phyloP scores from a whole-genome alignment of 495 filamentous ascomycete species.

The Rhizodiscina lignyota region DNA sequence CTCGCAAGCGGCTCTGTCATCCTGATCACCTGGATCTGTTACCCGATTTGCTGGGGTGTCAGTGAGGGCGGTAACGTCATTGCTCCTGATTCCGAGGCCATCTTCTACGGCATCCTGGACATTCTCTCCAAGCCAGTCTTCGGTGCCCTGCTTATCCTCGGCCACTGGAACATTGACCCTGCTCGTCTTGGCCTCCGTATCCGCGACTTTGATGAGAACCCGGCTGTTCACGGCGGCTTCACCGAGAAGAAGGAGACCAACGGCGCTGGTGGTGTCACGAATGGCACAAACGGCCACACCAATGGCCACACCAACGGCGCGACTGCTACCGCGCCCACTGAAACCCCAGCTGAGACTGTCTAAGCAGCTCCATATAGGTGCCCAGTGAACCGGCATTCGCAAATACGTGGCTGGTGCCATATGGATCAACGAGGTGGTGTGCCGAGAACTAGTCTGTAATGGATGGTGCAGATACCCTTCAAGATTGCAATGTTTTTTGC shows the following conservation, averaged over 20 bases:
- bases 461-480: no score
- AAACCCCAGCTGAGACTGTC: no score
- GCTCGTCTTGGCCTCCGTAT: constrained; percentile 31
- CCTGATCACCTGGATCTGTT: constrained; percentile 44
- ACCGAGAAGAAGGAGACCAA: neutral
- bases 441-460: no score
- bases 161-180: constrained; percentile 37
- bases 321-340: no score
- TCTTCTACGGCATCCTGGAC: constrained; percentile 58
- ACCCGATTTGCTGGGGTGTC: constrained; percentile 52
- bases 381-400: no score
- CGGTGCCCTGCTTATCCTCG: constrained; percentile 30
- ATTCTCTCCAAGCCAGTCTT: constrained; percentile 42
- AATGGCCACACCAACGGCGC: neutral
- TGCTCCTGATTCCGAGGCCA: constrained; percentile 40
- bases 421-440: no score
- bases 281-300: neutral
- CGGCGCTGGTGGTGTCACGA: neutral
- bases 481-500: no score
- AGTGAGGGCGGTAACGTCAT: constrained; percentile 53
- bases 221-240: constrained; percentile 4
- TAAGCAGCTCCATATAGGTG: no score
- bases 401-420: no score
- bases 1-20: constrained; percentile 32
- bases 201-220: constrained; percentile 25